phyloP scores from a whole-genome alignment of 345 rosid genomes.

The Punica granatum region DNA sequence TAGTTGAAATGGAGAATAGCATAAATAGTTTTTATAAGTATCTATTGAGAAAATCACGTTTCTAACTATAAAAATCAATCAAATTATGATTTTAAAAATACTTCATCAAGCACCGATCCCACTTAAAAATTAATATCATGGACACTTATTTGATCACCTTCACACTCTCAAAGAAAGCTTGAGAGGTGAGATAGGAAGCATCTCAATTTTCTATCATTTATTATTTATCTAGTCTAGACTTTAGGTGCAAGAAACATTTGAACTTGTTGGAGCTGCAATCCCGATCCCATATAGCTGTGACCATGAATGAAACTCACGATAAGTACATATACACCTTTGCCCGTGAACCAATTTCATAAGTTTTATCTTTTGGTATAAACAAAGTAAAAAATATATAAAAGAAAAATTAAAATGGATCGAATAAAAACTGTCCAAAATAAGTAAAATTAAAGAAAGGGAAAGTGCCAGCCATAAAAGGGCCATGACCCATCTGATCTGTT shows the following conservation, averaged over 20 bases:
- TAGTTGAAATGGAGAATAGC: too few relatives aligned
- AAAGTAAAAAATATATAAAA: not conserved
- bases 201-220: not conserved
- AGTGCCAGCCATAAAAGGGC: constrained; percentile 11
- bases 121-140: too few relatives aligned
- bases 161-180: too few relatives aligned
- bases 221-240: not conserved
- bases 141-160: too few relatives aligned
- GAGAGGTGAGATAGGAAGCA: not conserved
- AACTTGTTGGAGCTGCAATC: not conserved
- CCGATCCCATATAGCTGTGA: not conserved
- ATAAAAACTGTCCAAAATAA: not conserved
- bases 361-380: not conserved
- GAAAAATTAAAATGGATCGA: too few relatives aligned
- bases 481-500: constrained; percentile 7
- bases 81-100: too few relatives aligned
- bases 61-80: too few relatives aligned
- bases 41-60: too few relatives aligned
- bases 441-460: constrained; percentile 1
- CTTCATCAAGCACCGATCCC: too few relatives aligned
- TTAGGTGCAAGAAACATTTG: not conserved
- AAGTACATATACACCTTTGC: not conserved
- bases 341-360: not conserved
- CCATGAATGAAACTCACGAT: not conserved
- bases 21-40: too few relatives aligned